phyloP scores from a whole-genome alignment of 2,329 filamentous ascomycete species.

The Colletotrichum sp. region DNA sequence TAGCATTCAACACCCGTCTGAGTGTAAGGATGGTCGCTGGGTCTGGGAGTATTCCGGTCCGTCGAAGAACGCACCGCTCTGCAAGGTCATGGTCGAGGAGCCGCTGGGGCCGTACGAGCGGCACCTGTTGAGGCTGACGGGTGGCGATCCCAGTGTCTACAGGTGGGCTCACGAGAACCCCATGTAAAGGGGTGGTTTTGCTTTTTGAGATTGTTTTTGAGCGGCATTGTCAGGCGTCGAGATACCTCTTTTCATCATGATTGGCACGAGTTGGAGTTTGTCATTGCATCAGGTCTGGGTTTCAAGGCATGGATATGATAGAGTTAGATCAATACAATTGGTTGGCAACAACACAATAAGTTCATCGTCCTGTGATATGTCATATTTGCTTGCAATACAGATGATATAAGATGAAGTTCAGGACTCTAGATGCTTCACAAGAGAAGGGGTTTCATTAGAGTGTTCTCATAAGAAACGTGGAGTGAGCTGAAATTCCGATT shows the following conservation, averaged over 20 bases:
- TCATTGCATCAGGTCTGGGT: neutral
- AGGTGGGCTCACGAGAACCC: neutral
- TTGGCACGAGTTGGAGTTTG: neutral
- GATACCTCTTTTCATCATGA: neutral
- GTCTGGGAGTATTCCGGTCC: conserved; percentile 59
- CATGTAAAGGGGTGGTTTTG: too few relatives aligned
- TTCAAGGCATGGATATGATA: neutral
- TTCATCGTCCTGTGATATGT: neutral
- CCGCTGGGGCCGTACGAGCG: conserved; percentile 58
- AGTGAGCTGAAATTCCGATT: fast-evolving
- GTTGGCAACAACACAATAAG: neutral
- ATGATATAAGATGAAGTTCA: neutral
- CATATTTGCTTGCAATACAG: neutral
- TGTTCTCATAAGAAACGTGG: neutral
- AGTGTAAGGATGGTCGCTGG: conserved; percentile 45
- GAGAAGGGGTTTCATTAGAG: neutral
- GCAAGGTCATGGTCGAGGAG: conserved; percentile 55
- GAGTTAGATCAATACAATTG: neutral
- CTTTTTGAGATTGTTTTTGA: neutral
- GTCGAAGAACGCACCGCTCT: conserved; percentile 45
- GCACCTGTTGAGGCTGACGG: conserved; percentile 49
- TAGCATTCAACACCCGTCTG: conserved; percentile 19
- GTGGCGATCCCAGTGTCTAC: conserved; percentile 47
- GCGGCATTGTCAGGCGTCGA: neutral
- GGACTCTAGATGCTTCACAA: neutral